phyloP scores from a whole-genome alignment of 495 filamentous ascomycete species.

The Parmelia sp. region DNA sequence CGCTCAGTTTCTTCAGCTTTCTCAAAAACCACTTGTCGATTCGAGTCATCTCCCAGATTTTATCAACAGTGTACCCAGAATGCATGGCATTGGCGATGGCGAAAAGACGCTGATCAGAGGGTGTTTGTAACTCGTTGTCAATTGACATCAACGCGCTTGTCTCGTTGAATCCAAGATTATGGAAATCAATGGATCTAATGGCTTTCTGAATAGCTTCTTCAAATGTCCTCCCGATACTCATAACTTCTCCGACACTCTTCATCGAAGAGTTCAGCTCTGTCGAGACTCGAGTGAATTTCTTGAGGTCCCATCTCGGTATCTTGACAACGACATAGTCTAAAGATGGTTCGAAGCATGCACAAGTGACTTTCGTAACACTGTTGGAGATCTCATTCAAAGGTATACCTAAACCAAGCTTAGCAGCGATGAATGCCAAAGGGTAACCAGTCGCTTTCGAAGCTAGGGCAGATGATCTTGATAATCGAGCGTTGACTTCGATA shows the following conservation, averaged over 20 bases:
- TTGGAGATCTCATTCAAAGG: constrained; percentile 96
- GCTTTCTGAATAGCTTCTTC: constrained; percentile 99
- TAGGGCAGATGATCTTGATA: constrained; percentile 91
- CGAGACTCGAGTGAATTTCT: constrained; percentile 96
- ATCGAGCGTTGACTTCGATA: constrained; percentile 97
- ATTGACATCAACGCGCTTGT: constrained; percentile 92
- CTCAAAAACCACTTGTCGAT: constrained; percentile 84
- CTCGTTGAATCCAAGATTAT: constrained; percentile 89
- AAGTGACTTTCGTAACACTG: constrained; percentile 91
- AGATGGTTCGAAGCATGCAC: constrained; percentile 98
- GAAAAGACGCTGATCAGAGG: constrained; percentile 94
- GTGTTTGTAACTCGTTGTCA: constrained; percentile 90
- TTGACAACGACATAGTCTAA: constrained; percentile 98
- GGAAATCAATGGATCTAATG: constrained; percentile 87
- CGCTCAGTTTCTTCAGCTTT: constrained; percentile 80
- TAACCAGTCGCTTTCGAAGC: constrained; percentile 98
- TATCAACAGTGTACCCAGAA: constrained; percentile 83
- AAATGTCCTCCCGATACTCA: constrained; percentile 95
- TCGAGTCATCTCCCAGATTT: constrained; percentile 95
- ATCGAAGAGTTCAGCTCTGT: constrained; percentile 93
- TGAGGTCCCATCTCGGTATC: constrained; percentile 97
- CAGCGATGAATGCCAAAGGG: constrained; percentile 91
- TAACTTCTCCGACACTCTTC: constrained; percentile 99
- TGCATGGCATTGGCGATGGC: constrained; percentile 98
- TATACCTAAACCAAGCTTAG: constrained; percentile 90